These are phyloP conservation scores for Lecanicillium sp. DNA, from an alignment of 2,329 filamentous ascomycete species.

Conservation along the genomic window DNA sequence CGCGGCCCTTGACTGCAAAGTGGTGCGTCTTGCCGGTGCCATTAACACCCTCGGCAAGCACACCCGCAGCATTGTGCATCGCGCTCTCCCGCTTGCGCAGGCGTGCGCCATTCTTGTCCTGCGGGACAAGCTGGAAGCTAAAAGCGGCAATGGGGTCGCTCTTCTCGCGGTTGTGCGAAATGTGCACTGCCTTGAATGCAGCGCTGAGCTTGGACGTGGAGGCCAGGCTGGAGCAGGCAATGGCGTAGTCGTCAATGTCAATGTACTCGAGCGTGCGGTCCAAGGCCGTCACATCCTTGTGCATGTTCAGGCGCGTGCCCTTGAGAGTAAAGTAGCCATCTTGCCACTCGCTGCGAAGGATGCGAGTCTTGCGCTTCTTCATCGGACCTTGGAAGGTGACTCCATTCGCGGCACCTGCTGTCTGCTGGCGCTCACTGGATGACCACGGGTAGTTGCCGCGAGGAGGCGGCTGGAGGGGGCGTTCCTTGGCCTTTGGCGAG, in stretches of 20 bases:
- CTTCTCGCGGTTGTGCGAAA: conserved; percentile 47
- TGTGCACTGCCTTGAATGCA: conserved; percentile 74
- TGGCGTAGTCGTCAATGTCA: conserved; percentile 82
- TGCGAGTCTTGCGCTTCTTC: conserved; percentile 85
- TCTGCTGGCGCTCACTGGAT: conserved; percentile 32
- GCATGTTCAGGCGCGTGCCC: conserved; percentile 67
- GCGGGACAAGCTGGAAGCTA: conserved; percentile 77
- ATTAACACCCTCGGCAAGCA: conserved; percentile 40
- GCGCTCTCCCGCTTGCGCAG: conserved; percentile 48
- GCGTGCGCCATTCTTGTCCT: conserved; percentile 47
- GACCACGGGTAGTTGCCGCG: conserved; percentile 51
- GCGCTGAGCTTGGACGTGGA: conserved; percentile 75
- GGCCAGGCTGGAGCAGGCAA: conserved; percentile 71
- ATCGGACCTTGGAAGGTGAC: conserved; percentile 77
- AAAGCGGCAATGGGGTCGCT: conserved; percentile 60
- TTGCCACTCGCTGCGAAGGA: conserved; percentile 90
- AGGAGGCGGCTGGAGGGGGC: conserved; percentile 43
- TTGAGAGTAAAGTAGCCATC: conserved; percentile 85
- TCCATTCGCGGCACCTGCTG: conserved; percentile 34
- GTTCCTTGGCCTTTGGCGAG: conserved; percentile 29
- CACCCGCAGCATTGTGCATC: conserved; percentile 23
- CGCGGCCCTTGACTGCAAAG: conserved; percentile 79
- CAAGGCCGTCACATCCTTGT: conserved; percentile 49
- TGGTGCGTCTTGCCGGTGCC: conserved; percentile 80
- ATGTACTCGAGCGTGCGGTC: conserved; percentile 66